Evolutionary conservation across 1,284 basidiomycete species (phyloP), one percentile per base, ranked within the genome.

Genomic region (Cryptococcus depauperatus): DNA sequence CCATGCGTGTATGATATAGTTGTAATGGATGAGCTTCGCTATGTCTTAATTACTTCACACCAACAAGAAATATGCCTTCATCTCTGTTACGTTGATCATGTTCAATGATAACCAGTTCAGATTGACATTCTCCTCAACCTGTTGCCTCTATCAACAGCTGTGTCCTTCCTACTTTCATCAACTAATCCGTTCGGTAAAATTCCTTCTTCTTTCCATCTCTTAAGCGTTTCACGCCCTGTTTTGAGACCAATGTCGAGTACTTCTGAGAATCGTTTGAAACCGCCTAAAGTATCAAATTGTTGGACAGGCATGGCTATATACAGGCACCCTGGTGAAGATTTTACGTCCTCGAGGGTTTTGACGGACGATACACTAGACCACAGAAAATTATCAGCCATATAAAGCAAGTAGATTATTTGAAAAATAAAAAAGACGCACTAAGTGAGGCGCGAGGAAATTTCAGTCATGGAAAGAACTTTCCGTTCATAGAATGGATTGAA

Each of bases 241-340:
- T 77, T 67, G 61, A 92, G 86, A 0, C 95, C 93, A 60, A 83
- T 83, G 55, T 81, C 79, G 59, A 84, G 77, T 32, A 98, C 84
- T 46, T 73, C 55, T 45, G 52, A 46, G 51, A 64, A 64, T 41
- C 57, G 56, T 35, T 64, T 66, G 58, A 71, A 70, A 9, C 72
- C 72, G 50, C 71, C 68, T 42, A 70, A 48, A 11, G 67, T 66
- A 35, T 70, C 65, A 45, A 58, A 58, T 52, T 67, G 51, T 57
- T 91, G 85, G 16, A 97, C 91, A 0, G 95, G 95, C 85, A 98
- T 89, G 47, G 82, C 79, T 71, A 96, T 83, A 66, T 98, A 98
- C 38, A 96, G 72, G 63, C 89, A 92, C 1, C 85, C 85, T 5
- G 84, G 84, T 4, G 84, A 79, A 3, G 79, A 78, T 69, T 98